Evolutionary conservation across 192 early-diverging fungal species (phyloP), one percentile per base, ranked within the genome.

Genomic region (Backusella morwellensis): DNA sequence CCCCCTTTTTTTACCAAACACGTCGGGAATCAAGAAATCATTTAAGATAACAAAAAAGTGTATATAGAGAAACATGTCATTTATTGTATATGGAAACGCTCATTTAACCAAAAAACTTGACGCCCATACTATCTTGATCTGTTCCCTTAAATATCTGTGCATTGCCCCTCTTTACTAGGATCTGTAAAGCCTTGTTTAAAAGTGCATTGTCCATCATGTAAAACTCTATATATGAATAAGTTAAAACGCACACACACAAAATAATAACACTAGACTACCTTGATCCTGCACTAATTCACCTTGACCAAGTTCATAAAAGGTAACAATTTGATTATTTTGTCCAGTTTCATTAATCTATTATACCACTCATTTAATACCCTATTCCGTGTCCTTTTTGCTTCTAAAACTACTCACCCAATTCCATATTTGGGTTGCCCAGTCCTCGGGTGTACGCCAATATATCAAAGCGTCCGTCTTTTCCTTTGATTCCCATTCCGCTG

Each of bases 401-500:
- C 15, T 0, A 50, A 50, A n/a, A 19, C 19, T 6, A 78, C 78
- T 78, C 75, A 94, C 96, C 95, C 95, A 98, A 66, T 90, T 85
- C 71, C 92, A 90, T 14, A 98, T 88, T 76, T 93, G 77, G 14
- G 81, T 72, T 1, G 95, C 96, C 97, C 97, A 98, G 69, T 95
- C 94, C 66, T 97, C 95, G 8, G 94, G 94, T 80, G 91, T 94
- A 73, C 91, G 88, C 96, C 96, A 97, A 74, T 91, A 92, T 6
- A 98, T 85, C 35, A 94, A 81, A 21, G 92, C 94, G 4, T 85
- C 73, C 15, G 75, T 71, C 67, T 90, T 91, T 34, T 80, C 77
- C 26, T 63, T 29, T 2, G 79, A 75, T n/a, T 78, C 87, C 89
- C 89, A 90, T 42, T 90, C 86, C 23, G 89, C 89, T 2, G 83